phyloP scores from a whole-genome alignment of 805 yeast species.

The Kuraishia floccosa region DNA sequence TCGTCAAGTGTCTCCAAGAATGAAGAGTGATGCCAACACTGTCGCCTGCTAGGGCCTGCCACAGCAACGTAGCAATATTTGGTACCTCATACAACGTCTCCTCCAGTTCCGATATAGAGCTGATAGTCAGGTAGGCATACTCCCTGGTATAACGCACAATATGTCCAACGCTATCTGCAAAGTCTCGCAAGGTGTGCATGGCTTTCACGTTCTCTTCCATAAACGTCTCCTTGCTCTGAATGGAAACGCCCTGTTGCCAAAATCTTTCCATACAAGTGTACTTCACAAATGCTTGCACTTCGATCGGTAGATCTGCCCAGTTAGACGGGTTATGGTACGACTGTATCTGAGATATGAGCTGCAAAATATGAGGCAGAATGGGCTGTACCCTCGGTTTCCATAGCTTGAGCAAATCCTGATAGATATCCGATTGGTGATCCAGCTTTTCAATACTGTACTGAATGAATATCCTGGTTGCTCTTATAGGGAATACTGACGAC shows the following conservation, averaged over 20 bases:
- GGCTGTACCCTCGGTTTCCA: conserved; percentile 95
- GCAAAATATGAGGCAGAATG: conserved; percentile 82
- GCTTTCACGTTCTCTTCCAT: conserved; percentile 92
- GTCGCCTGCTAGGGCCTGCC: conserved; percentile 83
- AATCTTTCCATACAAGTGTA: conserved; percentile 87
- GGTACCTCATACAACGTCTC: conserved; percentile 84
- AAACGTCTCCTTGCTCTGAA: conserved; percentile 87
- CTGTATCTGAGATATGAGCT: conserved; percentile 80
- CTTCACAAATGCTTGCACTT: conserved; percentile 86
- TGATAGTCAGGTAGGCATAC: conserved; percentile 83
- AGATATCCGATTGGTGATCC: conserved; percentile 68
- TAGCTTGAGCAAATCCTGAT: conserved; percentile 51
- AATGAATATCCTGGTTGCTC: conserved; percentile 89
- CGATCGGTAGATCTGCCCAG: conserved; percentile 80
- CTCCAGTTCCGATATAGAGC: conserved; percentile 82
- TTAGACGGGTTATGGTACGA: conserved; percentile 90
- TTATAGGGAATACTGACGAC: conserved; percentile 89
- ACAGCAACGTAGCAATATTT: conserved; percentile 59
- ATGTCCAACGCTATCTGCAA: conserved; percentile 97
- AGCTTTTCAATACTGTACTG: conserved; percentile 93
- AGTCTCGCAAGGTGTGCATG: conserved; percentile 85
- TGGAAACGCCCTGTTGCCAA: conserved; percentile 98
- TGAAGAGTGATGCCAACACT: conserved; percentile 83
- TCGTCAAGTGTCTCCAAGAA: conserved; percentile 95
- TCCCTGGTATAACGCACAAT: conserved; percentile 92